Evolutionary conservation across 192 early-diverging fungal genomes (phyloP), one percentile per base, ranked within the genome.

Genomic region (Oehlia diaphana): DNA sequence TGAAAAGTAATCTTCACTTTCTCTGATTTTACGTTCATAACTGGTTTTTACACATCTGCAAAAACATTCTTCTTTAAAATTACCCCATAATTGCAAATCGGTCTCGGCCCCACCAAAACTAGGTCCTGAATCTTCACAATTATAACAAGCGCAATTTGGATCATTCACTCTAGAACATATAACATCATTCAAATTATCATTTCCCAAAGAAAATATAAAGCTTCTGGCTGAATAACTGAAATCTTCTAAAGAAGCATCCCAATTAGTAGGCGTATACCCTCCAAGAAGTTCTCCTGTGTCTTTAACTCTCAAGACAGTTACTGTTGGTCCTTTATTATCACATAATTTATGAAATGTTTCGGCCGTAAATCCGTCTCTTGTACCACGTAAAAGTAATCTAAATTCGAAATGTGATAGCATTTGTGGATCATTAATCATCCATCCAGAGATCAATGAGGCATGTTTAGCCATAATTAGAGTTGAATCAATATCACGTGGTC

Each of bases 11-110:
- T 23, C 33, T 74, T 49, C 26, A 49, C 9, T 26, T 33, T 74
- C 72, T 53, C 49, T 33, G 49, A 74, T 74, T 74, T 61, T 47
- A 53, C 13, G 26, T 33, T 74, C 72, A 74, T 74, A 74, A 21
- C 53, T 58, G 1, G 53, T 58, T 9, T 49, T 23, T 23, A 28
- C n/a, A 50, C 72, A 74, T 74, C 49, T n/a, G 19, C 49, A 74
- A 33, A 26, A 33, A 58, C 72, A 61, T 74, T 74, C 49, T 21
- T n/a, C 72, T 31, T 42, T n/a, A 10, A 61, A 58, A 58, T 58
- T 58, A 19, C 53, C 53, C 53, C 53, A 58, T 58, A 58, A n/a
- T 58, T 39, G 37, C 35, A 37, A 69, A 33, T 37, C 31, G 9
- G 67, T 39, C 12, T 37, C 28, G 5, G 53, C 14, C 2, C 53